Evolutionary conservation across 345 rosid genomes (phyloP).

Genomic region (Iberis pinnata): DNA sequence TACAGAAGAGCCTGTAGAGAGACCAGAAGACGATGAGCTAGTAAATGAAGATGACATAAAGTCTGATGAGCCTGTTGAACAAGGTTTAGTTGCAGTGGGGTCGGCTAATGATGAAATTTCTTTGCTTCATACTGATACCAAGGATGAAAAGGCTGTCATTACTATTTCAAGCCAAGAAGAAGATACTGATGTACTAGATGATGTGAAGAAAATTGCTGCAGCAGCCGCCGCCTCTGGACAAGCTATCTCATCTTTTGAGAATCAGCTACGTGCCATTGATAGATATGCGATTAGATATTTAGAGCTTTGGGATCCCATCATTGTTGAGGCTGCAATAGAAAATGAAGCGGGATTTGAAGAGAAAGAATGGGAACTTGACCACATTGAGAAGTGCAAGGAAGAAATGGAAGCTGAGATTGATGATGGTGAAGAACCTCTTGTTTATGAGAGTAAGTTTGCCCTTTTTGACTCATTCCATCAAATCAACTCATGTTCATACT

Average conservation of each 20-base stretch:
- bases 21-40: conserved; percentile 84
- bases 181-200: conserved; percentile 78
- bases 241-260: conserved; percentile 76
- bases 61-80: conserved; percentile 69
- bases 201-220: conserved; percentile 91
- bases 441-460: conserved; percentile 80
- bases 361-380: conserved; percentile 96
- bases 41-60: conserved; percentile 74
- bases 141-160: conserved; percentile 52
- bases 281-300: conserved; percentile 78
- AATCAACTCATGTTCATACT: conserved; percentile 5
- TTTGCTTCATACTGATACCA: conserved; percentile 29
- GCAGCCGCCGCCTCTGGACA: conserved; percentile 95
- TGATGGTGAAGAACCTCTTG: conserved; percentile 94
- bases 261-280: conserved; percentile 89
- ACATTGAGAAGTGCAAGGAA: conserved; percentile 87
- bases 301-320: conserved; percentile 94
- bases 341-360: conserved; percentile 73
- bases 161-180: conserved; percentile 65
- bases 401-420: conserved; percentile 99
- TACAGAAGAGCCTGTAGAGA: conserved; percentile 86
- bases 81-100: conserved; percentile 33
- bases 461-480: conserved; percentile 10
- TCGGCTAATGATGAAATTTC: conserved; percentile 37
- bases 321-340: conserved; percentile 64